These are phyloP conservation scores for Aspergillus pseudoglaucus DNA, from an alignment of 2,329 filamentous ascomycete species.

Conservation along the genomic window DNA sequence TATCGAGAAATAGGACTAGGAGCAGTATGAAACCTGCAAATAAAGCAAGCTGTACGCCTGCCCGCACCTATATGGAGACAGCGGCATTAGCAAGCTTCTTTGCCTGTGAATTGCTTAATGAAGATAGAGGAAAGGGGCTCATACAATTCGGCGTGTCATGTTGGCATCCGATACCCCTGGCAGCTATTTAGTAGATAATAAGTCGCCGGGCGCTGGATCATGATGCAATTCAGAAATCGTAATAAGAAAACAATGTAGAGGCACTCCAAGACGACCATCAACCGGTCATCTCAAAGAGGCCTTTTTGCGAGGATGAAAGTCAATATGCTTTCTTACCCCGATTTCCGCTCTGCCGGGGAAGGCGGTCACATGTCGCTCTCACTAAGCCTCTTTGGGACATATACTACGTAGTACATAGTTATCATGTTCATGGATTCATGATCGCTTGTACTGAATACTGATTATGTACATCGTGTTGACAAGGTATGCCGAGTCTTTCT, in stretches of 20 bases:
- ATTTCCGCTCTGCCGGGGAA: constrained; percentile 9
- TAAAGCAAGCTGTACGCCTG: constrained; percentile 67
- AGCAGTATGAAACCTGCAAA: constrained; percentile 62
- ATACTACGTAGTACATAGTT: too few relatives aligned
- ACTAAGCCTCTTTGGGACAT: neutral
- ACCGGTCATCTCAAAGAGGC: constrained; percentile 26
- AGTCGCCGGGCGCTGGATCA: constrained; percentile 24
- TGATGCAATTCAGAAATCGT: constrained; percentile 20
- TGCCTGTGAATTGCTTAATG: neutral
- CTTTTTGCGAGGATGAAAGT: constrained; percentile 10
- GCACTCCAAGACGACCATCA: constrained; percentile 20
- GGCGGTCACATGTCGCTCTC: constrained; percentile 20
- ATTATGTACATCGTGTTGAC: too few relatives aligned
- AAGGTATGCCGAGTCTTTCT: neutral
- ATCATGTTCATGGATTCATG: too few relatives aligned
- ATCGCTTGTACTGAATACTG: neutral
- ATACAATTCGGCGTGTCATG: constrained; percentile 41
- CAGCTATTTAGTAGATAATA: constrained; percentile 21
- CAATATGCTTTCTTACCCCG: neutral
- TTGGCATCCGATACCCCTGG: constrained; percentile 25
- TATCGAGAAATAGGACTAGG: constrained; percentile 75
- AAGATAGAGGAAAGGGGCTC: constrained; percentile 6
- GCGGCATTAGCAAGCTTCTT: neutral
- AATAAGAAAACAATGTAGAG: constrained; percentile 6
- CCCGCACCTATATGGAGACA: constrained; percentile 45